Percentiles rank a stretch among this genome's conserved stretches.
Evolutionary conservation across 2,329 filamentous ascomycete genomes (phyloP).

Genomic region (Nakataea oryzae): DNA sequence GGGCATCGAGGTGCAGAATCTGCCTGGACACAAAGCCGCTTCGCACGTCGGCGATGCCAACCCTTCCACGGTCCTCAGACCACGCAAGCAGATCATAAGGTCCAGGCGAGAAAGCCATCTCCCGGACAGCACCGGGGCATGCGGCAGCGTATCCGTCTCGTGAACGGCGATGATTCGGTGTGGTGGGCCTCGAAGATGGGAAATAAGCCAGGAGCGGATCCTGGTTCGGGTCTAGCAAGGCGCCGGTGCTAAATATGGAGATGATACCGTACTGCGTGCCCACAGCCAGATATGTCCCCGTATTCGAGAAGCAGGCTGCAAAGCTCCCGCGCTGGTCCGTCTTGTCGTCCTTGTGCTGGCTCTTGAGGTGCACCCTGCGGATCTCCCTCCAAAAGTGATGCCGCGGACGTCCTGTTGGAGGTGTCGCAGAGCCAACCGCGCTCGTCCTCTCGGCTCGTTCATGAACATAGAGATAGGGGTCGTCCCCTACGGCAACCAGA

Average conservation of each 20-base stretch:
- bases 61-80: slow-evolving; percentile 75
- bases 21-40: slow-evolving; percentile 58
- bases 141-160: slow-evolving; percentile 25
- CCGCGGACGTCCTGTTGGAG: not conserved
- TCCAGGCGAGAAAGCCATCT: slow-evolving; percentile 85
- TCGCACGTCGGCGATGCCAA: slow-evolving; percentile 65
- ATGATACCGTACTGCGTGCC: slow-evolving; percentile 75
- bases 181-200: slow-evolving; percentile 57
- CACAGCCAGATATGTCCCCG: slow-evolving; percentile 60
- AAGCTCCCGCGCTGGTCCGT: slow-evolving; percentile 59
- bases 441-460: slow-evolving; percentile 31
- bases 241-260: slow-evolving; percentile 56
- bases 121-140: slow-evolving; percentile 71
- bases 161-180: not conserved
- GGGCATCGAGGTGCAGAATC: slow-evolving; percentile 52
- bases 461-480: slow-evolving; percentile 79
- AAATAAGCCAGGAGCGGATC: slow-evolving; percentile 67
- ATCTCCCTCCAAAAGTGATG: slow-evolving; percentile 40
- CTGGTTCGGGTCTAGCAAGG: slow-evolving; percentile 29
- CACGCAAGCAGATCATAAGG: slow-evolving; percentile 87
- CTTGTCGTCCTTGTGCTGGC: slow-evolving; percentile 42
- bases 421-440: not conserved
- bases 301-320: slow-evolving; percentile 66
- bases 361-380: slow-evolving; percentile 44
- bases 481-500: slow-evolving; percentile 78